These are phyloP conservation scores for Aspergillus caelatus DNA, from an alignment of 2,329 filamentous ascomycete genomes.

Conservation along the genomic window DNA sequence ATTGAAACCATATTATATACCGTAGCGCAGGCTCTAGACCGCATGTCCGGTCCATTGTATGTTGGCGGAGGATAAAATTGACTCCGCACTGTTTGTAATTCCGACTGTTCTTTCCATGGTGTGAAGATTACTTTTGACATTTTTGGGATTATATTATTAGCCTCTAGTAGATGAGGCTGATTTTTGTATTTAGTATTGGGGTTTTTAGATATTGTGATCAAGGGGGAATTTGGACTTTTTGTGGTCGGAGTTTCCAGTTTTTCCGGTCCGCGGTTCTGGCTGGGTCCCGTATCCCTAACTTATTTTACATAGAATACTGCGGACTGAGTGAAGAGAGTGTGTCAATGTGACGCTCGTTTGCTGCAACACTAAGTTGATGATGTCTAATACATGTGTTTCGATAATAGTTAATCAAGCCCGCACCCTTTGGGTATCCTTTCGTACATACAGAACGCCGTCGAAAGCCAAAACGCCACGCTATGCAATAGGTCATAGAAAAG, in stretches of 20 bases:
- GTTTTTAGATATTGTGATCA: background rate
- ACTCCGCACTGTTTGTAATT: slow-evolving; percentile 40
- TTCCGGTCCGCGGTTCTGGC: slow-evolving; percentile 14
- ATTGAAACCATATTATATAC: slow-evolving; percentile 27
- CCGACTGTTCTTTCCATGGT: slow-evolving; percentile 43
- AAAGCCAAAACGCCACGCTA: slow-evolving; percentile 37
- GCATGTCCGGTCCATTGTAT: slow-evolving; percentile 40
- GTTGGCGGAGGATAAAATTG: slow-evolving; percentile 43
- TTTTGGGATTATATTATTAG: background rate
- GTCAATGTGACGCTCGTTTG: slow-evolving; percentile 5
- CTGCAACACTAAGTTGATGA: slow-evolving; percentile 6
- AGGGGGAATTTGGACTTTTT: slow-evolving; percentile 16
- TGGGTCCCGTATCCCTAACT: background rate
- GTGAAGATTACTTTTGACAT: slow-evolving; percentile 48
- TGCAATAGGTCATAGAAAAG: slow-evolving; percentile 27
- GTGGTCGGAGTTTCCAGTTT: slow-evolving; percentile 20
- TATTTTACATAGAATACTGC: background rate
- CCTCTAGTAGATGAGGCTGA: background rate
- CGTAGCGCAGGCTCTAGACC: slow-evolving; percentile 41
- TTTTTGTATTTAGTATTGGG: background rate
- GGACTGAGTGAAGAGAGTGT: background rate
- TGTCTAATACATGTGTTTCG: slow-evolving; percentile 18
- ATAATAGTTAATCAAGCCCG: slow-evolving; percentile 19
- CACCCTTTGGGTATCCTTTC: slow-evolving; percentile 30
- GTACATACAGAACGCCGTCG: slow-evolving; percentile 25